Evolutionary conservation across 2,329 filamentous ascomycete genomes (phyloP).

Genomic region (Anthostomella pinea): DNA sequence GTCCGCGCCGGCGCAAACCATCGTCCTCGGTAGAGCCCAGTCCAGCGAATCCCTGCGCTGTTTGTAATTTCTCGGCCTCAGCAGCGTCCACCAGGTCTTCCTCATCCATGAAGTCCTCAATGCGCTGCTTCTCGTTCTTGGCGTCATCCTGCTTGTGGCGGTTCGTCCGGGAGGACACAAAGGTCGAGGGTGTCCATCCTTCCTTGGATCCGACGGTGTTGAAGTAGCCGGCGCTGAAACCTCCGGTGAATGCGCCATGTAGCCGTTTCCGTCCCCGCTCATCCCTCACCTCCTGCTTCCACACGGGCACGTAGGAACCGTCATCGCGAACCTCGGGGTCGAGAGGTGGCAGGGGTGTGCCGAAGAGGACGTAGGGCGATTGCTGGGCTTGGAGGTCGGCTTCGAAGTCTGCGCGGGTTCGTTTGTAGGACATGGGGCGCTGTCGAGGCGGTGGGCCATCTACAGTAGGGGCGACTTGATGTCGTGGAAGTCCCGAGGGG

Average conservation of each 20-base stretch:
- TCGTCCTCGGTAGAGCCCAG: slow-evolving; percentile 66
- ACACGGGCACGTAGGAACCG: slow-evolving; percentile 89
- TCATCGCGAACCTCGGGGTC: slow-evolving; percentile 80
- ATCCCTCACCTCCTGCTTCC: slow-evolving; percentile 97
- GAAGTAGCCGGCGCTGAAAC: slow-evolving; percentile 96
- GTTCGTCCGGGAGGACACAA: slow-evolving; percentile 83
- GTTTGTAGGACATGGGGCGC: slow-evolving; percentile 69
- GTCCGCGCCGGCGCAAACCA: slow-evolving; percentile 41
- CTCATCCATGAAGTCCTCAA: slow-evolving; percentile 97
- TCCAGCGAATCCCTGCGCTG: slow-evolving; percentile 69
- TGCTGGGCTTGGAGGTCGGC: slow-evolving; percentile 64
- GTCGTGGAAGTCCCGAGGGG: too few relatives aligned
- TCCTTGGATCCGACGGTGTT: slow-evolving; percentile 98
- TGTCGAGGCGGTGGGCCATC: too few relatives aligned
- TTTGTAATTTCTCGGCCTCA: slow-evolving; percentile 73
- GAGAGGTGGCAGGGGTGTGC: slow-evolving; percentile 77
- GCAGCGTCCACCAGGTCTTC: slow-evolving; percentile 88
- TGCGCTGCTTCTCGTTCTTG: slow-evolving; percentile 54
- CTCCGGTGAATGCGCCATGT: slow-evolving; percentile 94
- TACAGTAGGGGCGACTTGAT: too few relatives aligned
- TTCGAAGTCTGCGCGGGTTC: slow-evolving; percentile 75
- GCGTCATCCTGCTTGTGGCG: slow-evolving; percentile 66
- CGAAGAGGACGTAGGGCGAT: slow-evolving; percentile 75
- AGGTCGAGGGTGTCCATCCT: slow-evolving; percentile 90
- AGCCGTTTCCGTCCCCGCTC: slow-evolving; percentile 86